These are phyloP conservation scores for Ceratobasidium theobromae DNA, from an alignment of 1,284 basidiomycete genomes.

Conservation along the genomic window DNA sequence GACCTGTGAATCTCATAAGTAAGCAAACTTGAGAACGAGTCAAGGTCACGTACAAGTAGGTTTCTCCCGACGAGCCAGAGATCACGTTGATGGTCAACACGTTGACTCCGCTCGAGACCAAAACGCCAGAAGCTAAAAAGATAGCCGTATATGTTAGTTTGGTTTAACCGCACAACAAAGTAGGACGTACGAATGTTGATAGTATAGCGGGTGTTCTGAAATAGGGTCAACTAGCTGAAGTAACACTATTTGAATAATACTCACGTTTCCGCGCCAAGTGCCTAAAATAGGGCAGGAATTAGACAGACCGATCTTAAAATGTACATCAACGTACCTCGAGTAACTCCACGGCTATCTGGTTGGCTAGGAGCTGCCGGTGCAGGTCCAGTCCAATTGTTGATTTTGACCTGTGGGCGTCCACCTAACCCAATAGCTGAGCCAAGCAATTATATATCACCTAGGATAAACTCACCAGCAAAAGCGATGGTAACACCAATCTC, in stretches of 20 bases:
- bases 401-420: conserved; percentile 11
- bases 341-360: conserved; percentile 23
- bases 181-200: not conserved
- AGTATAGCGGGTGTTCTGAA: not conserved
- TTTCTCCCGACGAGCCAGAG: not conserved
- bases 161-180: not conserved
- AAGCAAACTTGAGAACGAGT: not conserved
- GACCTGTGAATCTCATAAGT: not conserved
- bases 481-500: conserved; percentile 2
- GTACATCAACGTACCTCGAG: conserved; percentile 7
- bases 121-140: not conserved
- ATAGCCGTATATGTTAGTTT: not conserved
- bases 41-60: not conserved
- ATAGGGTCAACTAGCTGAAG: not conserved
- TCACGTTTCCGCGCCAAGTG: conserved; percentile 5
- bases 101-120: not conserved
- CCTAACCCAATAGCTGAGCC: not conserved
- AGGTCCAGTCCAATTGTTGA: conserved; percentile 23
- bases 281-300: not conserved
- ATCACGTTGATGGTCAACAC: not conserved
- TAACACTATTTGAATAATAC: not conserved
- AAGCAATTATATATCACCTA: not conserved
- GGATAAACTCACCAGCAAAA: not conserved
- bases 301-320: not conserved
- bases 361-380: conserved; percentile 19